These are phyloP conservation scores for Gynandropsis gynandra DNA, from an alignment of 345 rosid species.

Conservation along the genomic window DNA sequence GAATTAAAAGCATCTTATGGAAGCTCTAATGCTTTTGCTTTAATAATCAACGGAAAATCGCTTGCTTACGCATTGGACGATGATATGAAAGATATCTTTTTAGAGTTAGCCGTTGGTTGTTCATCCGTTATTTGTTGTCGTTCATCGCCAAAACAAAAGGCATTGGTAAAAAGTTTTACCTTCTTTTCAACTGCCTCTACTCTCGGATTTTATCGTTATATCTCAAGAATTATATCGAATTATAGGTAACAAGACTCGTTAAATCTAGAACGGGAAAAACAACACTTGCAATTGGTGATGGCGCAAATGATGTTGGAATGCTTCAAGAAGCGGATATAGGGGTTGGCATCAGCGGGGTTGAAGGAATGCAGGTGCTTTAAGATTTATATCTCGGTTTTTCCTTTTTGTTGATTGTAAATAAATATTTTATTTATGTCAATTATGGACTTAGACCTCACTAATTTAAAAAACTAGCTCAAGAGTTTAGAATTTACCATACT, in stretches of 20 bases:
- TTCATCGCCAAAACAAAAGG: slow-evolving; percentile 95
- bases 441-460: too few species aligned
- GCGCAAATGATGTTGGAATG: slow-evolving; percentile 99
- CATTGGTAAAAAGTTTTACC: slow-evolving; percentile 54
- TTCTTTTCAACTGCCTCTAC: background rate
- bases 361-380: slow-evolving; percentile 88
- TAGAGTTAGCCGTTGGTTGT: slow-evolving; percentile 73
- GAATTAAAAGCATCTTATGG: slow-evolving; percentile 44
- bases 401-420: background rate
- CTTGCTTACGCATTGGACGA: slow-evolving; percentile 85
- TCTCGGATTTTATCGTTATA: background rate
- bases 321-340: slow-evolving; percentile 99
- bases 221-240: slow-evolving; percentile 20
- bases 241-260: slow-evolving; percentile 85
- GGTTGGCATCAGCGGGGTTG: slow-evolving; percentile 90
- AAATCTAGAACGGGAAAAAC: slow-evolving; percentile 74
- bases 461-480: too few species aligned
- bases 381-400: slow-evolving; percentile 2
- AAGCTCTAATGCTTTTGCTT: slow-evolving; percentile 57
- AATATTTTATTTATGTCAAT: slow-evolving; percentile 1
- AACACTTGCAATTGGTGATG: slow-evolving; percentile 90
- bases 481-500: too few species aligned
- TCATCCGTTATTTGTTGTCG: slow-evolving; percentile 97
- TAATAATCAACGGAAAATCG: slow-evolving; percentile 92
- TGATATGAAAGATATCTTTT: slow-evolving; percentile 50